Evolutionary conservation across 805 yeast genomes (phyloP), one percentile per base, ranked within the genome.

Genomic region (Starmerella ratchasimensis): DNA sequence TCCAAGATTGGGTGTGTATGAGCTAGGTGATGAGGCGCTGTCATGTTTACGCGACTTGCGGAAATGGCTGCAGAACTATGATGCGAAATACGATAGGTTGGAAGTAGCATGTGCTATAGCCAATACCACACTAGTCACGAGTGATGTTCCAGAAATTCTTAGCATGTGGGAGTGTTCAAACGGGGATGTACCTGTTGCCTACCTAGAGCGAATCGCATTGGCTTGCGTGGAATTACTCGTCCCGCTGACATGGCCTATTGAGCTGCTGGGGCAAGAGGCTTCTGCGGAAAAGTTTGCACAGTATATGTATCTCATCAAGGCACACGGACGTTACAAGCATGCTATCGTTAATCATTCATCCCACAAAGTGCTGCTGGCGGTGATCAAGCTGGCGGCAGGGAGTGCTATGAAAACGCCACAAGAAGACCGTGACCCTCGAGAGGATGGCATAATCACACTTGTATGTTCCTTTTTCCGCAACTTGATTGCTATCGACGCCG

Each of bases 91-190:
- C 36, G 66, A 71, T 37, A 64, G 76, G 13, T 76, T 74, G 66
- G 83, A 78, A 43, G 95, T 88, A 4, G 93, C 94, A 0, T 66
- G 80, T 35, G 94, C 94, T 1, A 77, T 93, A 45, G 80, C 83
- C 4, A 88, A 80, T 37, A 73, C 80, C 11, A 78, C 79, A 1
- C 63, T 90, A 9, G 76, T 88, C 5, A 54, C 64, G 1, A 74
- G 72, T 48, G 97, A 88, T 57, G 57, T 90, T 37, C 55, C 78
- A 5, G 78, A 76, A 8, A 83, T 90, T 18, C 55, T 90, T 31
- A 65, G 78, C 18, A 76, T 73, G 51, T 80, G 88, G 82, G 83
- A 79, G 56, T 58, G 2, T 1, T n/a, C 15, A 43, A 46, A 29
- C 44, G 53, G 36, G 15, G 46, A 47, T 5, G 33, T 14, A 9